Percentiles rank a stretch among this genome's conserved stretches.
Evolutionary conservation across 2,329 filamentous ascomycete genomes (phyloP).

Genomic region (Claviceps sp.): DNA sequence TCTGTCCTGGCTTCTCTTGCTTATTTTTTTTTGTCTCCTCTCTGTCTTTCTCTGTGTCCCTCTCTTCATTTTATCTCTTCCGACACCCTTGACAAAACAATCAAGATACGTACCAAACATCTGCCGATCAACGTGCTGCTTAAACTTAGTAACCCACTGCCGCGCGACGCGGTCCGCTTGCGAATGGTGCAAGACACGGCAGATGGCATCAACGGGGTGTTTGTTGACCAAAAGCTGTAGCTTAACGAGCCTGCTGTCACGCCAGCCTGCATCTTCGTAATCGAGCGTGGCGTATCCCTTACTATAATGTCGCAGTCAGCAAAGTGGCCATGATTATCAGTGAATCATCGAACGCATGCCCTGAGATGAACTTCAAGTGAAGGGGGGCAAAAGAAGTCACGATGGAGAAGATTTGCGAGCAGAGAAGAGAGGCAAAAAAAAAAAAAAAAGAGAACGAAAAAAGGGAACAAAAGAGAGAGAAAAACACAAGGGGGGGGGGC

Average conservation of each 20-base stretch:
- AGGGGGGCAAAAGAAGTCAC: too few relatives aligned
- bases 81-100: background rate
- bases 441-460: background rate
- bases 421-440: too few relatives aligned
- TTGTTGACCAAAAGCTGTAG: conserved; percentile 91
- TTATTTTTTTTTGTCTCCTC: background rate
- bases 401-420: too few relatives aligned
- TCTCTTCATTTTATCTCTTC: too few relatives aligned
- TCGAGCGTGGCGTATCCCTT: conserved; percentile 94
- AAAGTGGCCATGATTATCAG: too few relatives aligned
- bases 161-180: conserved; percentile 72
- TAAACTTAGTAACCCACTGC: conserved; percentile 90
- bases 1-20: too few relatives aligned
- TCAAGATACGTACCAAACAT: conserved; percentile 51
- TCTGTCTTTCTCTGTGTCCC: background rate
- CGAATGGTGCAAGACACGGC: conserved; percentile 73
- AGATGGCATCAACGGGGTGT: conserved; percentile 81
- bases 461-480: too few relatives aligned
- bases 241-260: conserved; percentile 67
- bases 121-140: conserved; percentile 88
- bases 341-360: too few relatives aligned
- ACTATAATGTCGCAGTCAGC: conserved; percentile 5
- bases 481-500: too few relatives aligned
- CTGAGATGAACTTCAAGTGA: too few relatives aligned
- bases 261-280: conserved; percentile 91